phyloP scores from a whole-genome alignment of 306 rosid genomes.

The Lathyrus sativus region DNA sequence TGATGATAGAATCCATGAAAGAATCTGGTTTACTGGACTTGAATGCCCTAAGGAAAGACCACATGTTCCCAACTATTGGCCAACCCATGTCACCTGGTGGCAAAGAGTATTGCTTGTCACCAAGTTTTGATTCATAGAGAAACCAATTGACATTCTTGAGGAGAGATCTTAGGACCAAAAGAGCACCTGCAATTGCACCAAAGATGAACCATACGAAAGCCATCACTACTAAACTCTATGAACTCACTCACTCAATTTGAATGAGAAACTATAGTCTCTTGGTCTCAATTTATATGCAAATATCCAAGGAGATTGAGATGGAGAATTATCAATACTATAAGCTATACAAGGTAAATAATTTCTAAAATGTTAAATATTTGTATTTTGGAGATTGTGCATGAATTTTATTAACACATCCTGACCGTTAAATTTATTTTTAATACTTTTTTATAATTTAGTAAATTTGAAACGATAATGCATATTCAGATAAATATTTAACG shows the following conservation, averaged over 20 bases:
- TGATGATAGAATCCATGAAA: slow-evolving; percentile 51
- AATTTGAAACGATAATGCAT: neutral
- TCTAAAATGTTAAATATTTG: neutral
- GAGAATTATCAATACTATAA: neutral
- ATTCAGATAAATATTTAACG: neutral
- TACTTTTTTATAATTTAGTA: neutral
- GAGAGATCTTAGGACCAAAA: slow-evolving; percentile 36
- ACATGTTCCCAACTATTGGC: slow-evolving; percentile 89
- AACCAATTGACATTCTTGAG: slow-evolving; percentile 57
- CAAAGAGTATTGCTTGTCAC: slow-evolving; percentile 50
- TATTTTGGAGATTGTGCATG: neutral
- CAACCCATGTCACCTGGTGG: slow-evolving; percentile 88
- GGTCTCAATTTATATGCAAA: neutral
- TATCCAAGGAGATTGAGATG: neutral
- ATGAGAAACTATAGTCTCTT: neutral
- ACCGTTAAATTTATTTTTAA: too few species aligned
- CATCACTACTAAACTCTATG: neutral
- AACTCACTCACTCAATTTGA: neutral
- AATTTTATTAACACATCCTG: neutral
- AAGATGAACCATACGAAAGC: neutral
- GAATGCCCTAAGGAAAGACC: slow-evolving; percentile 82
- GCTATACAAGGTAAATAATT: neutral
- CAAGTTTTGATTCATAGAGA: slow-evolving; percentile 54
- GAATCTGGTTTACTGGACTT: slow-evolving; percentile 68
- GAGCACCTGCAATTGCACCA: slow-evolving; percentile 24